Base-by-base conservation (phyloP, 352 stramenopile species). In the Pseudoperonospora humuli region DNA sequence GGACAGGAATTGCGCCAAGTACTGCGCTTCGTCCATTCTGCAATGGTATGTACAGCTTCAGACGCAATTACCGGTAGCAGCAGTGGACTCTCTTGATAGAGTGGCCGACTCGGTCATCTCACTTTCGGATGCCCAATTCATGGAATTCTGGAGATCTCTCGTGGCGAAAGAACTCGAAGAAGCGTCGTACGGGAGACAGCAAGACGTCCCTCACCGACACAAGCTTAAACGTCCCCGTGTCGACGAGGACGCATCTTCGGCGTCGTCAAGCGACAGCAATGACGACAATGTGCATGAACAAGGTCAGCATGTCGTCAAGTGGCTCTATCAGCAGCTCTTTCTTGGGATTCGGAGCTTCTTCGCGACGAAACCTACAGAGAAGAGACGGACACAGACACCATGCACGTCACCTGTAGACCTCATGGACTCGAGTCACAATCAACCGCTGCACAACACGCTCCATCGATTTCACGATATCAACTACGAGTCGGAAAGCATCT, bases 11-110 rank as follows among this genome's bases (percentile, higher is more conserved):
- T 74, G 80, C 31, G 73, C 75, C 7, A 66, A 66, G 23, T 74
- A 67, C 40, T 85, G 73, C 46, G 75, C 71, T 5, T 72, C 52
- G 4, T 72, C 72, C 4, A 71, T 85, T 20, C 41, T 81, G 29
- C 67, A 75, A 39, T 81, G 69, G 64, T 86, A 86, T 48, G 45
- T 67, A 41, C 62, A 72, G 26, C 47, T 88, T 14, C 75, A 88
- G 56, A 56, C 50, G 26, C 73, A 80, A 38, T 48, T 88, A 2
- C 73, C 75, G 0, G 45, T 52, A 19, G 56, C 57, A 1, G 73
- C 68, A 1, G 59, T 79, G n/a, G 48, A 79, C 34, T 74, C 71
- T 24, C 57, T 82, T 23, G 68, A 77, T 28, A 40, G 61, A 25
- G 69, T 75, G 27, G 57, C 61, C 18, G 62, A 76, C 42, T 84